A percentile compares a stretch with the other conserved stretches of the same genome.
Conservation (phyloP, 805 yeast species). For the Candida railenensis region DNA sequence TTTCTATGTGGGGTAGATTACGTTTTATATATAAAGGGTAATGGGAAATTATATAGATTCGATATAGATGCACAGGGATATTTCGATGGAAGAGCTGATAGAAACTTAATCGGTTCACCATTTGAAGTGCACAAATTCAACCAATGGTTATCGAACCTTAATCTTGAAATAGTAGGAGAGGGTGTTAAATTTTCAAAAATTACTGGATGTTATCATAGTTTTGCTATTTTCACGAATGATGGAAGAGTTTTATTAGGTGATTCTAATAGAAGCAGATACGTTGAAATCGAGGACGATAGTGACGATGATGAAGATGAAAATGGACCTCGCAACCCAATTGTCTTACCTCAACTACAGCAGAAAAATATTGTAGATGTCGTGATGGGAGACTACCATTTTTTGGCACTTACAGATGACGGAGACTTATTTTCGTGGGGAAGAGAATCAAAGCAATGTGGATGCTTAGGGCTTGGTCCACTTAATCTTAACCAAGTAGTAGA, state of each 20-base stretch:
- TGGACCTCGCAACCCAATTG: conserved; percentile 19
- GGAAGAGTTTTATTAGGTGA: conserved; percentile 46
- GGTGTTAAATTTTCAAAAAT: conserved; percentile 46
- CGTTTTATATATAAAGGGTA: conserved; percentile 47
- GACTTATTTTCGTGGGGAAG: conserved; percentile 64
- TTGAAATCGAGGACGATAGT: conserved; percentile 10
- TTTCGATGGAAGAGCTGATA: conserved; percentile 11
- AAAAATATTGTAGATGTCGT: conserved; percentile 53
- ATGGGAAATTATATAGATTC: conserved; percentile 41
- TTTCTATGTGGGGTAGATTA: conserved; percentile 54
- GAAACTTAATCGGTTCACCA: conserved; percentile 13
- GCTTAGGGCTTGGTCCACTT: conserved; percentile 58
- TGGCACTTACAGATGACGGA: conserved; percentile 63
- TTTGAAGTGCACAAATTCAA: conserved; percentile 28
- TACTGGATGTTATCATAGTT: conserved; percentile 52
- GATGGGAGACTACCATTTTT: conserved; percentile 69
- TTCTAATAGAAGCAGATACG: conserved; percentile 12
- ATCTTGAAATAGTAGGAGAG: conserved; percentile 11
- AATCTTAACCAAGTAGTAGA: conserved; percentile 13
- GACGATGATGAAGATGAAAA: conserved; percentile 7
- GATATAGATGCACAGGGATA: conserved; percentile 22
- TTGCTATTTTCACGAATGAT: conserved; percentile 55
- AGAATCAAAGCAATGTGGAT: conserved; percentile 63
- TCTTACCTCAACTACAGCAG: conserved; percentile 44
- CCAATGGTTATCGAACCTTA: conserved; percentile 23